Conservation (phyloP, 2,329 filamentous ascomycete genomes). For the Zymoseptoria tritici region DNA sequence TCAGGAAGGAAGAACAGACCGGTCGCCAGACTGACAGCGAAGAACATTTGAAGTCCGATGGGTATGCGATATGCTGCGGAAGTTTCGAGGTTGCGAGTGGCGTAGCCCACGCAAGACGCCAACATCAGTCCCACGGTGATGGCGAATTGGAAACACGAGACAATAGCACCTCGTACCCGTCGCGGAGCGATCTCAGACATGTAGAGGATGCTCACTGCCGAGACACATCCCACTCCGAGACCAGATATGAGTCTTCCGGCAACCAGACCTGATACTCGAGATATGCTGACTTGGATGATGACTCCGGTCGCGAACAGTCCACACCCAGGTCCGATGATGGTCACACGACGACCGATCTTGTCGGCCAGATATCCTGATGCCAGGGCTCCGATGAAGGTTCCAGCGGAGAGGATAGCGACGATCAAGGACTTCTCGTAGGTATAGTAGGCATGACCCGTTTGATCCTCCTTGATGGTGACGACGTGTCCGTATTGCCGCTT, state of each 20-base stretch:
- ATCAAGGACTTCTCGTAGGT: constrained; percentile 49
- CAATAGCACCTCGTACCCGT: constrained; percentile 70
- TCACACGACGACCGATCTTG: constrained; percentile 56
- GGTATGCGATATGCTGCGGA: constrained; percentile 71
- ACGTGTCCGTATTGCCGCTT: constrained; percentile 29
- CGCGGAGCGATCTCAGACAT: constrained; percentile 42
- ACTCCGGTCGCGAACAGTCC: constrained; percentile 53
- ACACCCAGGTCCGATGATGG: constrained; percentile 52
- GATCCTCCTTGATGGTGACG: constrained; percentile 9
- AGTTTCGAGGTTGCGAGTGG: constrained; percentile 54
- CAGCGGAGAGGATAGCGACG: constrained; percentile 68
- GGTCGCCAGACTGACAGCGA: constrained; percentile 64
- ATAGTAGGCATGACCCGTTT: constrained; percentile 21
- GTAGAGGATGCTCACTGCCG: constrained; percentile 50
- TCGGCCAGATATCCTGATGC: constrained; percentile 52
- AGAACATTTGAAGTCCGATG: constrained; percentile 71
- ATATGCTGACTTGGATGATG: constrained; percentile 54
- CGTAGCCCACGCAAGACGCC: constrained; percentile 68
- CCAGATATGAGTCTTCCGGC: constrained; percentile 68
- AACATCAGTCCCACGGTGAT: constrained; percentile 73
- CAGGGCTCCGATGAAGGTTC: constrained; percentile 69
- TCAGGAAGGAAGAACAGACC: constrained; percentile 75
- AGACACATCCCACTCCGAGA: constrained; percentile 65
- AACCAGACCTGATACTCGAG: constrained; percentile 55
- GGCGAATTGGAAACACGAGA: constrained; percentile 75